phyloP scores from a whole-genome alignment of 176 grass and related monocot genomes.

The Musa itinerans region DNA sequence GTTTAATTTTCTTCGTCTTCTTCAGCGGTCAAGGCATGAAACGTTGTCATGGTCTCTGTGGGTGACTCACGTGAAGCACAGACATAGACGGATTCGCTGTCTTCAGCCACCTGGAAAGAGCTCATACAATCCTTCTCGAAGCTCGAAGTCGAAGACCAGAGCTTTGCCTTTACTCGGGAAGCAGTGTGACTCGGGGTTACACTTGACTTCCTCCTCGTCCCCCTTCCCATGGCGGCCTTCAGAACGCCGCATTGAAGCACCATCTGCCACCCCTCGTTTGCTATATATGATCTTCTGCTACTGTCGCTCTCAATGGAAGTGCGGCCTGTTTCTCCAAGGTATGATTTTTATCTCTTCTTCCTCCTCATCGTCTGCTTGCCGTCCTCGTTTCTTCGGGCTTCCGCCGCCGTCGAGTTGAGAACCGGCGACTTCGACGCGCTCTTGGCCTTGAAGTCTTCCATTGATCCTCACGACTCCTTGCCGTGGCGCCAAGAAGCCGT shows the following conservation, averaged over 20 bases:
- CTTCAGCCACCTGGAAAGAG: not conserved
- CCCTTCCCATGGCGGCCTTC: conserved; percentile 1
- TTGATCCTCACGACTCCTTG: conserved; percentile 49
- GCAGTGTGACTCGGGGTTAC: not conserved
- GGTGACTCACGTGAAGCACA: not conserved
- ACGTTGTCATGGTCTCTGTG: not conserved
- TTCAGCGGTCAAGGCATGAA: not conserved
- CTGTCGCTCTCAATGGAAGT: not conserved
- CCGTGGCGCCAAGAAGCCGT: conserved; percentile 43
- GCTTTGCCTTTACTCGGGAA: not conserved
- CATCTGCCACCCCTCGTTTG: not conserved
- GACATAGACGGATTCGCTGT: not conserved
- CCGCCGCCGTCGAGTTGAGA: not conserved
- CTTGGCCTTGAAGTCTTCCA: conserved; percentile 48
- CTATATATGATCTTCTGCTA: not conserved
- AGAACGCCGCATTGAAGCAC: not conserved
- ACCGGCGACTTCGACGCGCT: conserved; percentile 47
- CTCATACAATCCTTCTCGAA: not conserved
- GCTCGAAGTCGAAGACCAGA: not conserved
- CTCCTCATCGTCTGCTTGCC: conserved; percentile 6
- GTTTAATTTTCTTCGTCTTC: not conserved
- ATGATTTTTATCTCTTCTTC: conserved; percentile 3
- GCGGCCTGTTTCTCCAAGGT: not conserved
- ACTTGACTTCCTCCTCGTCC: not conserved
- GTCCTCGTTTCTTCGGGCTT: conserved; percentile 8